Evolutionary conservation across 495 filamentous ascomycete genomes (phyloP), one percentile per base, ranked within the genome.

Genomic region (Aspergillus sclerotioniger): DNA sequence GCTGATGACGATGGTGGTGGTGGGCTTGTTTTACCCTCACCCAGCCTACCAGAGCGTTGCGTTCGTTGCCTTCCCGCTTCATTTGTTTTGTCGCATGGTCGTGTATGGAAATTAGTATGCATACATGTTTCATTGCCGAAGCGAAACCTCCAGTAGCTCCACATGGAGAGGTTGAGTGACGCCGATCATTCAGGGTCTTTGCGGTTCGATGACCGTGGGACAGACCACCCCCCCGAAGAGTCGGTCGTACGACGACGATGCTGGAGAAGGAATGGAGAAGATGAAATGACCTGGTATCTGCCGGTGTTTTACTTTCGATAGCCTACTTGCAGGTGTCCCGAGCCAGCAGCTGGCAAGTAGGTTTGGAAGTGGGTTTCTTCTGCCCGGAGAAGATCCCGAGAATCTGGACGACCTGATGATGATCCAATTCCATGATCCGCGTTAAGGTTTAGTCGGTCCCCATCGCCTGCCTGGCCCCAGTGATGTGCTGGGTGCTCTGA

Each of bases 151-250:
- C 54, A 35, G 25, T 2, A 2, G 25, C 54, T 52, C 60, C 63
- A 62, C 60, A 57, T 57, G 56, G 54, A 44, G 50, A 60, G 54
- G 56, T 50, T 31, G 41, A 52, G 48, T 37, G 28, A 37, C 50
- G 57, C 28, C 56, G 60, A 63, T 63, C 61, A 56, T 31, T 48
- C 48, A 63, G 55, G 53, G 61, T 59, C 58, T 47, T 49, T 55
- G 53, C 53, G 53, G 50, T 31, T 51, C 15, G 51, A 55, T 33
- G 53, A 56, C 37, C 58, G 58, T 65, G 54, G 37, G 49, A 47
- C 44, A 43, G 50, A 49, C 51, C 58, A 45, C 25, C 46, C 31
- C 32, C 32, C 41, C 43, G 43, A 21, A 28, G 25, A 32, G 21
- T 46, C 28, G 56, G 51, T 50, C 25, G 28, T 51, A 51, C 47